Conservation (phyloP, 495 filamentous ascomycete species). For the Podospora anserina region DNA sequence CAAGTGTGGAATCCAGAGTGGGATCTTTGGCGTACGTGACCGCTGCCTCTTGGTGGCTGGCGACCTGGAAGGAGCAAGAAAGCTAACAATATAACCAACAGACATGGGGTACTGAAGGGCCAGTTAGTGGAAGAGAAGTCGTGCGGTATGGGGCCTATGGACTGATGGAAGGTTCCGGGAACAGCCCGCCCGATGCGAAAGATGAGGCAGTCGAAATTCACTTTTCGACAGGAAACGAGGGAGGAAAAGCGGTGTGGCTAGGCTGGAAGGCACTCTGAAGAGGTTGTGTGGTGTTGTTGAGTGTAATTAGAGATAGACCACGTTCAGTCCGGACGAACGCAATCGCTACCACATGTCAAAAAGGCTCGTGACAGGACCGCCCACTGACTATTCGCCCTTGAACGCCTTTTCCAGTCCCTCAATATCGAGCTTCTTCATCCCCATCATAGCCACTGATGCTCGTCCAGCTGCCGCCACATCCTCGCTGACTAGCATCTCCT, state of each 20-base stretch:
- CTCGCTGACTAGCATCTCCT: constrained; percentile 23
- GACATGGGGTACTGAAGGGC: constrained; percentile 4
- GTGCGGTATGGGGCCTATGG: constrained; percentile 18
- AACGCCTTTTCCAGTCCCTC: background rate
- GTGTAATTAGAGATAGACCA: too few species aligned
- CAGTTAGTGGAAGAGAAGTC: constrained; percentile 1
- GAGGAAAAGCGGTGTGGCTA: constrained; percentile 20
- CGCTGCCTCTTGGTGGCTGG: background rate
- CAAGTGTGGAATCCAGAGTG: constrained; percentile 2
- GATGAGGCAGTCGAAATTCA: constrained; percentile 11
- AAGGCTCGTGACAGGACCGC: too few species aligned
- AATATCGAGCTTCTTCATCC: constrained; percentile 40
- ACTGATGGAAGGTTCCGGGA: constrained; percentile 8
- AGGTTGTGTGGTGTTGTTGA: background rate
- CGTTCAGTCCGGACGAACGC: too few species aligned
- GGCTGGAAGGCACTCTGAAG: constrained; percentile 10
- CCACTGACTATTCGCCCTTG: background rate
- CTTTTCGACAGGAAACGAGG: constrained; percentile 12
- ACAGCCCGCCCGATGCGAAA: constrained; percentile 9
- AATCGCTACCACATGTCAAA: too few species aligned
- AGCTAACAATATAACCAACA: background rate
- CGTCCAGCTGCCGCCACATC: constrained; percentile 24
- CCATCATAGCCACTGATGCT: constrained; percentile 31
- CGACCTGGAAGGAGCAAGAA: background rate
- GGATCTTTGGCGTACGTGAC: constrained; percentile 11